These are phyloP conservation scores for Cyclostephanos tholiformis DNA, from an alignment of 108 stramenopile species.

Conservation along the genomic window DNA sequence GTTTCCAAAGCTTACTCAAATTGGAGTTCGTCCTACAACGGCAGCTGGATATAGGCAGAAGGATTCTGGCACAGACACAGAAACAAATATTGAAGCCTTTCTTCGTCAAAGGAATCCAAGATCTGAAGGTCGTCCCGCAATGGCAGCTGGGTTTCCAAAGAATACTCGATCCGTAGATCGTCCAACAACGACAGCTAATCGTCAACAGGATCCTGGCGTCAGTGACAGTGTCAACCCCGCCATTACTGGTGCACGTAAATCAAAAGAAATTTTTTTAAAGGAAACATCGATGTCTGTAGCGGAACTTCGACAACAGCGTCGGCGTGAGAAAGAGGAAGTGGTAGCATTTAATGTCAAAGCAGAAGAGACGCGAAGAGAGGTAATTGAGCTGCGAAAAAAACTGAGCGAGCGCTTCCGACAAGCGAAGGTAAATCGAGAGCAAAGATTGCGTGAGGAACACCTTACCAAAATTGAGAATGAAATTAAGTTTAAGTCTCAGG, in stretches of 20 bases:
- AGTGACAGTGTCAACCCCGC: conserved; percentile 33
- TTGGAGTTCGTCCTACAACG: too few species aligned
- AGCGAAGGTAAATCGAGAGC: conserved; percentile 54
- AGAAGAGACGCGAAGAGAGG: conserved; percentile 62
- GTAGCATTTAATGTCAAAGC: conserved; percentile 56
- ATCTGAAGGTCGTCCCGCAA: not conserved
- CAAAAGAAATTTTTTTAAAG: conserved; percentile 35
- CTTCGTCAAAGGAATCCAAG: not conserved
- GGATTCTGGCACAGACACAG: conserved; percentile 4
- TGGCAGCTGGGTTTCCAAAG: not conserved
- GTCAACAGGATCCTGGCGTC: not conserved
- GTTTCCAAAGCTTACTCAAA: not conserved
- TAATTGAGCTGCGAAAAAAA: conserved; percentile 61
- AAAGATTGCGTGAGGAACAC: conserved; percentile 36
- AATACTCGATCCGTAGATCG: not conserved
- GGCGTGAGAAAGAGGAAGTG: conserved; percentile 59
- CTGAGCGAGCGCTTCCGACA: conserved; percentile 63
- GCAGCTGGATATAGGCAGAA: not conserved
- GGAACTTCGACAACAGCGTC: conserved; percentile 63
- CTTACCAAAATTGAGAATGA: conserved; percentile 66
- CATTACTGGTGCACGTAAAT: conserved; percentile 33
- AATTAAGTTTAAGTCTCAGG: conserved; percentile 73
- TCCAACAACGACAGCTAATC: conserved; percentile 6
- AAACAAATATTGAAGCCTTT: not conserved
- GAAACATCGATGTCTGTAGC: conserved; percentile 35